Percentiles rank a stretch among this genome's conserved stretches.
phyloP scores from a whole-genome alignment of 768 basidiomycete genomes.

The Leccinum longicurvipes region DNA sequence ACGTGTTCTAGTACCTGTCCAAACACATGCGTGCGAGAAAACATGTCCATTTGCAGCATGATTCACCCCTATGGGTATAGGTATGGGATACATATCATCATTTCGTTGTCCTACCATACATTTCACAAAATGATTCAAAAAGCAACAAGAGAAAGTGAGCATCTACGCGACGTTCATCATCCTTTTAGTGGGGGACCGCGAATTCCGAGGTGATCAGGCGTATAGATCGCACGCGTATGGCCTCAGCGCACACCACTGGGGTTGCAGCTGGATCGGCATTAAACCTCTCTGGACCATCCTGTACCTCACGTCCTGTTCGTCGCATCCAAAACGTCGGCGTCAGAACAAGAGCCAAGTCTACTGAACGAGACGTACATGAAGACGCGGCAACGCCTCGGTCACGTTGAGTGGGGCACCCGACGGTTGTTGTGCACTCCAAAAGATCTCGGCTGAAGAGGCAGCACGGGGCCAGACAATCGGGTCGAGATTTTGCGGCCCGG shows the following conservation, averaged over 20 bases:
- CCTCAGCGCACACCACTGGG: conserved; percentile 53
- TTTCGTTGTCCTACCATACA: neutral
- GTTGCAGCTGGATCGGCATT: conserved; percentile 48
- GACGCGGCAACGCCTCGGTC: conserved; percentile 43
- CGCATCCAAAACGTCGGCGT: neutral
- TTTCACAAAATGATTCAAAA: neutral
- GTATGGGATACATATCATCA: neutral
- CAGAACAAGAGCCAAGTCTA: neutral
- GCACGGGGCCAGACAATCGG: conserved; percentile 47
- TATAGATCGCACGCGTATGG: conserved; percentile 42
- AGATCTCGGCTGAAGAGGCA: conserved; percentile 48
- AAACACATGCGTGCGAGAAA: neutral
- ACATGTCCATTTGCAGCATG: neutral
- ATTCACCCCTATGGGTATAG: neutral
- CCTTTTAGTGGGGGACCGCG: neutral
- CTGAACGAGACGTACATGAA: conserved; percentile 33
- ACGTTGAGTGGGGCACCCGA: conserved; percentile 33
- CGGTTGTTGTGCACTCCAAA: conserved; percentile 46
- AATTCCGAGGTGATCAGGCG: conserved; percentile 9
- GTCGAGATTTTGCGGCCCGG: conserved; percentile 42
- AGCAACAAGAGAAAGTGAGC: neutral
- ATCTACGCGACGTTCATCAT: neutral
- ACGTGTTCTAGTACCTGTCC: too few relatives aligned
- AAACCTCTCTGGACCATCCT: conserved; percentile 49
- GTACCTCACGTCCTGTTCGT: conserved; percentile 39